Evolutionary conservation across 2,329 filamentous ascomycete species (phyloP), one percentile per base, ranked within the genome.

Genomic region (Microcyclospora tardicrescens): DNA sequence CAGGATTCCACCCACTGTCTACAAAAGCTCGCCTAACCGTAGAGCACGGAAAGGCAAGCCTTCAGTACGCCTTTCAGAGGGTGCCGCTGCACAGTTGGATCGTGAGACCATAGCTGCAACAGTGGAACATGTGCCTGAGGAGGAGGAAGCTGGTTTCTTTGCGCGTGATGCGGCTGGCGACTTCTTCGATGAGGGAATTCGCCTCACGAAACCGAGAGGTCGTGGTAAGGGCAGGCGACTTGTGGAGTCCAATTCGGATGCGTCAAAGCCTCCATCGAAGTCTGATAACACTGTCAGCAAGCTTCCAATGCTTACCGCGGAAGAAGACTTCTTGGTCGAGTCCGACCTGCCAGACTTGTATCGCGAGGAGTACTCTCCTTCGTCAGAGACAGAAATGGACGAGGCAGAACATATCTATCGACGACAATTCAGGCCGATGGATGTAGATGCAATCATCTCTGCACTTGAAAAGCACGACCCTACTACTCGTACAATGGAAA

Each of bases 401-500:
- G 46, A 50, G 15, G 65, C 66, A 5, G 63, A 63, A 35, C 60
- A 58, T 29, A 52, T 67, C 6, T 50, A 67, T 27, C 59, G 62
- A 39, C 56, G 48, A 6, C 48, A 55, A 5, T 69, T 61, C 44
- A 50, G 56, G 29, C 60, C 64, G 2, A 59, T 69, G 53, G 57
- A 61, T 10, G 60, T 61, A 1, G 61, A 65, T 32, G 50, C 55
- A 14, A 61, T 68, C 37, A 57, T 68, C 34, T 54, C 55, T 6
- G 54, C 61, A 2, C 50, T 71, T 16, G 66, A 60, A 12, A 68
- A 65, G 46, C 57, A 56, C 43, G 53, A 61, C 14, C 57, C 61
- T 5, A 54, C 58, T 4, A 54, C 58, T 30, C 63, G 71, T 42
- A 62, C 68, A 10, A 65, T 63, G 0, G 67, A 69, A n/a, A 67